Percentiles rank a stretch among this genome's conserved stretches.
Conservation (phyloP, 768 basidiomycete species). For the Piloderma croceum region DNA sequence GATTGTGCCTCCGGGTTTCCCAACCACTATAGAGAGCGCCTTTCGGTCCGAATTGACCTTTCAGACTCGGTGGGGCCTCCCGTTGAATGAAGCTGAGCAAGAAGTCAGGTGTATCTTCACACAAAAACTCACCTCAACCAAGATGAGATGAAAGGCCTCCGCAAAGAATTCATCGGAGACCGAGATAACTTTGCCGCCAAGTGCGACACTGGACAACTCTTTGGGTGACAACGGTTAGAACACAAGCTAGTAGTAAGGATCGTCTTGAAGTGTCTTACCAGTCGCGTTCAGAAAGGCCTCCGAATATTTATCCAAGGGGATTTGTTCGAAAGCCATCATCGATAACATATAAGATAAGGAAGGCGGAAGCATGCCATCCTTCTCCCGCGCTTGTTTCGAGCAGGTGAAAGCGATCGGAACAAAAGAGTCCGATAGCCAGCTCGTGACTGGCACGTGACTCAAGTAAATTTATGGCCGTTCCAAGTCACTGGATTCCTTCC, state of each 20-base stretch:
- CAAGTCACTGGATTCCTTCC: too few species aligned
- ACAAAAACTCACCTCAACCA: constrained; percentile 58
- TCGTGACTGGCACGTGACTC: too few species aligned
- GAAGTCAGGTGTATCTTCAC: neutral
- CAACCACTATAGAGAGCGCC: constrained; percentile 93
- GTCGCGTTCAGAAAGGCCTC: constrained; percentile 43
- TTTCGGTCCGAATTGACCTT: constrained; percentile 96
- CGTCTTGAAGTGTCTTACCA: constrained; percentile 33
- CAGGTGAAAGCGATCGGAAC: too few species aligned
- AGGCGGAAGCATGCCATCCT: too few species aligned
- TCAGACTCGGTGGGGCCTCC: constrained; percentile 86
- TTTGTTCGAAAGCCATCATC: constrained; percentile 38
- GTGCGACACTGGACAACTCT: constrained; percentile 86
- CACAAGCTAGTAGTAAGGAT: neutral
- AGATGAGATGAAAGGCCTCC: constrained; percentile 73
- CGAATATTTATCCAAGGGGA: constrained; percentile 44
- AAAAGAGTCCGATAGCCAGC: too few species aligned
- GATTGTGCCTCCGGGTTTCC: constrained; percentile 90
- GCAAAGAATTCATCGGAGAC: constrained; percentile 98
- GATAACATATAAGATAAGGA: too few species aligned
- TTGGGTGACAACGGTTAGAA: neutral
- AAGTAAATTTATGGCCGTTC: too few species aligned
- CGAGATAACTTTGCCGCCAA: constrained; percentile 69
- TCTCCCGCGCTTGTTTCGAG: too few species aligned
- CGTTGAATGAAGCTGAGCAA: constrained; percentile 1